Conservation (phyloP, 176 grass and related monocot genomes). For the Tuctoria greenei region DNA sequence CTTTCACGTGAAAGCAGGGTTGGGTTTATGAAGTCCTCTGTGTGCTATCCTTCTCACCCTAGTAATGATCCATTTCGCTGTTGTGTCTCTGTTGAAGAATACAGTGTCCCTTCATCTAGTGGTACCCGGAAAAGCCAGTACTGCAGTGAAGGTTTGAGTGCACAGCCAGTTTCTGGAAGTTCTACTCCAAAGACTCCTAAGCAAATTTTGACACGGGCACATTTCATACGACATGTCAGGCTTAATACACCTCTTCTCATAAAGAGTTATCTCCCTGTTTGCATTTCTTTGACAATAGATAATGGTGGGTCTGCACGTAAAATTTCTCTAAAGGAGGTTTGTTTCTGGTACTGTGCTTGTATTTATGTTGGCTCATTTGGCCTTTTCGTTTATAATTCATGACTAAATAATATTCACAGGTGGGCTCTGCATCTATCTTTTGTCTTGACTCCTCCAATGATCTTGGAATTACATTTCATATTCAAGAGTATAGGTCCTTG, state of each 20-base stretch:
- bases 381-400: constrained; percentile 34
- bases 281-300: constrained; percentile 80
- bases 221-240: constrained; percentile 78
- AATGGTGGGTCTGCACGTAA: constrained; percentile 62
- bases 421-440: constrained; percentile 69
- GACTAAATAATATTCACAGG: constrained; percentile 57
- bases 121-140: constrained; percentile 42
- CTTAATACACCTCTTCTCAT: constrained; percentile 78
- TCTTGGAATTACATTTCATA: constrained; percentile 75
- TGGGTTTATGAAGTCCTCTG: constrained; percentile 92
- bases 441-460: constrained; percentile 85
- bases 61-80: constrained; percentile 92
- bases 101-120: constrained; percentile 53
- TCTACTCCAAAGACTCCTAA: constrained; percentile 41
- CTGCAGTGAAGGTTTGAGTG: constrained; percentile 42
- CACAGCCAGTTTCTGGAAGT: constrained; percentile 29
- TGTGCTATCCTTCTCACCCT: constrained; percentile 93
- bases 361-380: constrained; percentile 30
- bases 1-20: constrained; percentile 81
- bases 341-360: constrained; percentile 24
- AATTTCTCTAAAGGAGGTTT: constrained; percentile 76
- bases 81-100: constrained; percentile 89
- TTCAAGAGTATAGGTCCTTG: constrained; percentile 68
- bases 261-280: constrained; percentile 87
- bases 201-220: constrained; percentile 50